Evolutionary conservation across 441 rosid species (phyloP), one percentile per base, ranked within the genome.

Genomic region (Isatis lusitanica): DNA sequence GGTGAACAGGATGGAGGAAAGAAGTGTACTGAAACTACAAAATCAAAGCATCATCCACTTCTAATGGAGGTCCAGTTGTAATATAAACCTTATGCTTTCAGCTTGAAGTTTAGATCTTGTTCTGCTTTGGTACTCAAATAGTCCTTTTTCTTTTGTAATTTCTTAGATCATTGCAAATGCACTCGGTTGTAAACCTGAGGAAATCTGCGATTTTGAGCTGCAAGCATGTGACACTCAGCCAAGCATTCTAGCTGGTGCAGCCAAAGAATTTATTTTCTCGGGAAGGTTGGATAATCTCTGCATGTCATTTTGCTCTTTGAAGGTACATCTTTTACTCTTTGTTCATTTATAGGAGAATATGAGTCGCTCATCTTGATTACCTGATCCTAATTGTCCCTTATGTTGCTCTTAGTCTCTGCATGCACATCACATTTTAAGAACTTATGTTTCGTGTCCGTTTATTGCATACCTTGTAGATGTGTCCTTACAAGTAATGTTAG

Each of bases 251-350:
- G 99, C 81, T 48, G 98, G 98, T 82, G 96, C 90, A 72, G 76
- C 86, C 39, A 89, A 93, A 82, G 97, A 96, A 82, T 96, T 93
- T 75, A 61, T 96, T 76, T 96, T 87, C 80, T 90, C 97, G 0
- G 99, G 98, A 81, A 88, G 99, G 84, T 97, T 93, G 18, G 99
- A 96, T 81, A 96, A 96, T 80, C 97, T 96, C 43, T 93, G 99
- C 94, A 90, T 87, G 92, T 91, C 97, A 66, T 93, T 89, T 86
- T 91, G 97, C 81, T 91, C 97, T 77, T 78, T 96, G 21, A 84
- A 89, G 97, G 98, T 91, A 85, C 24, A 15, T 16, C 47, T 12
- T n/a, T 33, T 10, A 39, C 26, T 33, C 42, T 44, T 74, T 43
- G 6, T 62, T 43, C 28, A 61, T 24, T 61, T 5, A 5, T 30